Percentiles rank a stretch among this genome's conserved stretches.
Conservation (phyloP, 805 yeast species). For the Spathaspora sp. region DNA sequence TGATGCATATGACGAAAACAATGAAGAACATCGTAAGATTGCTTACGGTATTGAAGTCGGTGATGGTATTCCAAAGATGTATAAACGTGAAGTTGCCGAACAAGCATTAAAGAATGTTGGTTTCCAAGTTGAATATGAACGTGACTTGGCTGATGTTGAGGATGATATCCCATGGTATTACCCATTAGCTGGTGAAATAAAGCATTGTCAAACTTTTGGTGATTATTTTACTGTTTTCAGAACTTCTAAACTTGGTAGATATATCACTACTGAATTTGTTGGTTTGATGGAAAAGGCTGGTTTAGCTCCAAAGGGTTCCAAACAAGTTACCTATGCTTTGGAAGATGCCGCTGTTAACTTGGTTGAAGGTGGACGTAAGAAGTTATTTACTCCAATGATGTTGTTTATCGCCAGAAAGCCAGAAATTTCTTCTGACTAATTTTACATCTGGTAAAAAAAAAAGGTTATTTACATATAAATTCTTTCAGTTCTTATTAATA, state of each 20-base stretch:
- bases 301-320: slow-evolving; percentile 86
- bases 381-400: slow-evolving; percentile 97
- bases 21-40: slow-evolving; percentile 86
- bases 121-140: slow-evolving; percentile 69
- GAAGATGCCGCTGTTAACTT: slow-evolving; percentile 97
- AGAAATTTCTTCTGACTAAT: slow-evolving; percentile 10
- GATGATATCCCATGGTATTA: slow-evolving; percentile 97
- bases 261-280: slow-evolving; percentile 74
- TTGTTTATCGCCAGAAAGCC: slow-evolving; percentile 88
- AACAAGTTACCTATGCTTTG: slow-evolving; percentile 84
- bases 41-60: slow-evolving; percentile 98
- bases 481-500: slow-evolving; percentile 1
- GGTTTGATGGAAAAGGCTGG: slow-evolving; percentile 81
- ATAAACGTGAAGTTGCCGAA: slow-evolving; percentile 77
- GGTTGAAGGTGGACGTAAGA: slow-evolving; percentile 87
- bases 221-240: slow-evolving; percentile 85
- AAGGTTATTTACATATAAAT: neutral
- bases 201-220: slow-evolving; percentile 70
- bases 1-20: slow-evolving; percentile 80
- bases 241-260: slow-evolving; percentile 84
- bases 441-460: neutral
- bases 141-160: slow-evolving; percentile 77
- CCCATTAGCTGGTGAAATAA: slow-evolving; percentile 94
- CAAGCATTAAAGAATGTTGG: slow-evolving; percentile 84
- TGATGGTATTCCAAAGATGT: slow-evolving; percentile 99